Evolutionary conservation across 2,329 filamentous ascomycete genomes (phyloP).

Genomic region (Ophiocordyceps australis): DNA sequence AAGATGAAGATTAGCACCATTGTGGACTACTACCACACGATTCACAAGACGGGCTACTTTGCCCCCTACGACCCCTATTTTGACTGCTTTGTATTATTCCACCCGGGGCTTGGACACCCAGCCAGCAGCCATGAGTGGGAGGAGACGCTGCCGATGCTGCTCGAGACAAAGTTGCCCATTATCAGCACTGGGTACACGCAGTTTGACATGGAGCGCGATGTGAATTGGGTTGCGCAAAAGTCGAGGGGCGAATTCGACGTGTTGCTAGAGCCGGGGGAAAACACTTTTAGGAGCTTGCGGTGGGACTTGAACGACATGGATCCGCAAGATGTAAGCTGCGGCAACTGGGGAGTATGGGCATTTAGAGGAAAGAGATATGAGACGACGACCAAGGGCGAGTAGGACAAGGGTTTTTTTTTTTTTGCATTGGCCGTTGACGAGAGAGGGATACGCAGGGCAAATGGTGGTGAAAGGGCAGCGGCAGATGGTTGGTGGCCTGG

Average conservation of each 20-base stretch:
- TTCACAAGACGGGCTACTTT: slow-evolving; percentile 82
- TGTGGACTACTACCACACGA: slow-evolving; percentile 94
- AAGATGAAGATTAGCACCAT: slow-evolving; percentile 95
- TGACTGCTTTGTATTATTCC: slow-evolving; percentile 93
- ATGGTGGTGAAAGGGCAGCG: neutral
- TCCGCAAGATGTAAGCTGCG: slow-evolving; percentile 82
- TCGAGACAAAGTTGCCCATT: slow-evolving; percentile 92
- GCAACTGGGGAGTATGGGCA: slow-evolving; percentile 94
- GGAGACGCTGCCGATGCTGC: slow-evolving; percentile 69
- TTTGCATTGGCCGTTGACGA: neutral
- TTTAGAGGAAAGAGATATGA: slow-evolving; percentile 93
- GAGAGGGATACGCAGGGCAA: slow-evolving; percentile 1
- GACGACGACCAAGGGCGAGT: slow-evolving; percentile 34
- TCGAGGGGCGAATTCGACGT: slow-evolving; percentile 84
- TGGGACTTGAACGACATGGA: slow-evolving; percentile 97
- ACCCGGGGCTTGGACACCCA: slow-evolving; percentile 88
- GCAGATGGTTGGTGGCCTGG: no score
- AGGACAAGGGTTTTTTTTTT: neutral
- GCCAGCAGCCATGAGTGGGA: slow-evolving; percentile 89
- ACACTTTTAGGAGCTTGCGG: slow-evolving; percentile 76
- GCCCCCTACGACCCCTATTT: slow-evolving; percentile 95
- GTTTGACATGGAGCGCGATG: slow-evolving; percentile 83
- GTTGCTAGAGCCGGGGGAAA: slow-evolving; percentile 81
- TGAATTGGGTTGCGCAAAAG: slow-evolving; percentile 74
- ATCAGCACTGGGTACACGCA: slow-evolving; percentile 93